Evolutionary conservation across 1,284 basidiomycete genomes (phyloP).

Genomic region (Rhodofomes roseus): DNA sequence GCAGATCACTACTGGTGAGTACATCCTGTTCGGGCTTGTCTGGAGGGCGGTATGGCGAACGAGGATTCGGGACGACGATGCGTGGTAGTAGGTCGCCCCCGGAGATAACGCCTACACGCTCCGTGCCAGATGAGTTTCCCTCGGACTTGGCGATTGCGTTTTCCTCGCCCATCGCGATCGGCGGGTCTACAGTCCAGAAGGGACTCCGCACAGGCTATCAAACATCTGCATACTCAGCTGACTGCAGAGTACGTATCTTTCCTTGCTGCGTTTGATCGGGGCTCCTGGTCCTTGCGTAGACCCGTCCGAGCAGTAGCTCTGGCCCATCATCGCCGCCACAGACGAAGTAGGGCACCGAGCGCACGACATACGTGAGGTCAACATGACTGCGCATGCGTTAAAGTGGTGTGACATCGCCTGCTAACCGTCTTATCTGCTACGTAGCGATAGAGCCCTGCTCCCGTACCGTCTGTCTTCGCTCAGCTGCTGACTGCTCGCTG

Average conservation of each 20-base stretch:
- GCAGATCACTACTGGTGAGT: constrained; percentile 59
- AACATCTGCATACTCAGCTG: background rate
- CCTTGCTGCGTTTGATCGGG: background rate
- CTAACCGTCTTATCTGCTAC: background rate
- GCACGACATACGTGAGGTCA: background rate
- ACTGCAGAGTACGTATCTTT: background rate
- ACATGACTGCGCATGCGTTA: background rate
- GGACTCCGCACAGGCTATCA: no score
- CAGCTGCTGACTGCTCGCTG: background rate
- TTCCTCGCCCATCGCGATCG: background rate
- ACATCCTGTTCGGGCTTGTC: constrained; percentile 9
- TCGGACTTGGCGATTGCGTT: background rate
- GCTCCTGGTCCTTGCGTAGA: background rate
- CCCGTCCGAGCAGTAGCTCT: background rate
- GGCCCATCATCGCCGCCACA: background rate
- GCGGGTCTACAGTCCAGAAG: background rate
- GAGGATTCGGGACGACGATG: no score
- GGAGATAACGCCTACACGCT: no score
- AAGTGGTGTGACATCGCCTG: background rate
- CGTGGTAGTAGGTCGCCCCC: background rate
- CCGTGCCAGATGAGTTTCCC: no score
- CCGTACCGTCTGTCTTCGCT: background rate
- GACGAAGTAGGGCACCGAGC: background rate
- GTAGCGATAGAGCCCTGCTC: background rate
- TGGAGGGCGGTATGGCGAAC: background rate